phyloP scores from a whole-genome alignment of 1,139 yeast species.

The Taphrina betulina region DNA sequence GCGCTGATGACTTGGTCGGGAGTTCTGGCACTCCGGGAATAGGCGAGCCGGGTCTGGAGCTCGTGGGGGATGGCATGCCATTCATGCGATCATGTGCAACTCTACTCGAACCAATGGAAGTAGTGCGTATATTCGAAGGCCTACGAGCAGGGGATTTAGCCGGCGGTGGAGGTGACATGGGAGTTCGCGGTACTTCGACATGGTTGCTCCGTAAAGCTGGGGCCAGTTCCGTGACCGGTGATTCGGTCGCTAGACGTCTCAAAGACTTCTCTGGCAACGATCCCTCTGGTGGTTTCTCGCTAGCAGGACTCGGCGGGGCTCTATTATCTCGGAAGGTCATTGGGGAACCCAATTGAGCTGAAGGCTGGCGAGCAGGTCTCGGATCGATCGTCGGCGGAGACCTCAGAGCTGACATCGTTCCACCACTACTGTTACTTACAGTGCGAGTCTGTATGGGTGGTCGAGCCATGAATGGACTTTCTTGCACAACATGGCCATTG shows the following conservation, averaged over 20 bases:
- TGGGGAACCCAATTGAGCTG: slow-evolving; percentile 5
- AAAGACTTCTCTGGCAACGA: slow-evolving; percentile 14
- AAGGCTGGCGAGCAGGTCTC: background rate
- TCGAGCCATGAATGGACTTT: too few relatives aligned
- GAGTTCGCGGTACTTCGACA: slow-evolving; percentile 1
- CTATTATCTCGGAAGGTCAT: slow-evolving; percentile 3
- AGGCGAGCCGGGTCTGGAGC: background rate
- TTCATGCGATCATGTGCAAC: slow-evolving; percentile 7
- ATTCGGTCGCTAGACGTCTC: background rate
- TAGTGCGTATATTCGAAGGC: slow-evolving; percentile 9
- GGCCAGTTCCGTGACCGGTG: slow-evolving; percentile 8
- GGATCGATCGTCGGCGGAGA: background rate
- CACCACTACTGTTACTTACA: too few relatives aligned
- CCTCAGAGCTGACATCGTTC: background rate
- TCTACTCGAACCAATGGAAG: slow-evolving; percentile 3
- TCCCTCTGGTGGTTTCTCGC: slow-evolving; percentile 3
- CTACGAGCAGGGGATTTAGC: slow-evolving; percentile 19
- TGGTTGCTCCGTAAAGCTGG: slow-evolving; percentile 5
- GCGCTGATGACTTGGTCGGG: slow-evolving; percentile 20
- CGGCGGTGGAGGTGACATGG: slow-evolving; percentile 23
- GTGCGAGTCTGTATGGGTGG: too few relatives aligned
- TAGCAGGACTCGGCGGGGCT: background rate
- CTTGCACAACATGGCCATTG: too few relatives aligned
- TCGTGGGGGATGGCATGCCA: slow-evolving; percentile 6
- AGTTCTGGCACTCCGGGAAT: slow-evolving; percentile 8